Percentiles rank a stretch among this genome's conserved stretches.
phyloP scores from a whole-genome alignment of 805 yeast species.

The Hanseniaspora hatyaiensis region DNA sequence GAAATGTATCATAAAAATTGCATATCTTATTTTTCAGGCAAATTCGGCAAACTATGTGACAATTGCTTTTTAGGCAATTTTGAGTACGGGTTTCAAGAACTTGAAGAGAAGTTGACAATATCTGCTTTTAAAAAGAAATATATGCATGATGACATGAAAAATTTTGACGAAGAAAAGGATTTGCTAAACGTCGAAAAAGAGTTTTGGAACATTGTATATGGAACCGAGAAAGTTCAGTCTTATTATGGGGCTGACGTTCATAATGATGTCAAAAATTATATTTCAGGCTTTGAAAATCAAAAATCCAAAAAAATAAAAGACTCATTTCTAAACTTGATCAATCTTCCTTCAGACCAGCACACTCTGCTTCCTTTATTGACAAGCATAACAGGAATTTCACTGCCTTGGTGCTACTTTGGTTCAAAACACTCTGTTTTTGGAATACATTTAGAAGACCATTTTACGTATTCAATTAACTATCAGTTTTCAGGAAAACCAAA shows the following conservation, averaged over 20 bases:
- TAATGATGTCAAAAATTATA: constrained; percentile 25
- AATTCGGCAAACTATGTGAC: constrained; percentile 61
- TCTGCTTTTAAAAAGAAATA: constrained; percentile 50
- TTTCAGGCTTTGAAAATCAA: constrained; percentile 47
- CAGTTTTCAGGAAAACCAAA: constrained; percentile 84
- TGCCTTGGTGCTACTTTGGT: constrained; percentile 91
- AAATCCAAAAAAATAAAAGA: constrained; percentile 30
- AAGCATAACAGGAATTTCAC: constrained; percentile 81
- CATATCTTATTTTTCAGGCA: constrained; percentile 1
- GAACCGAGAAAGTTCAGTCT: constrained; percentile 43
- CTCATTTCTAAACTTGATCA: constrained; percentile 68
- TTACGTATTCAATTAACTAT: constrained; percentile 79
- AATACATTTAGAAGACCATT: constrained; percentile 95
- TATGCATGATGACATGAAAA: constrained; percentile 34
- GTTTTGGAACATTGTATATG: constrained; percentile 52
- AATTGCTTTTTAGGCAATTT: constrained; percentile 78
- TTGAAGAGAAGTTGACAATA: constrained; percentile 43
- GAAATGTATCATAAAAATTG: constrained; percentile 14
- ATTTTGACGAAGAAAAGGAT: constrained; percentile 30
- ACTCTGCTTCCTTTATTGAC: constrained; percentile 58
- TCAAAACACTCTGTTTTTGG: constrained; percentile 84
- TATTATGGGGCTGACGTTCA: constrained; percentile 82
- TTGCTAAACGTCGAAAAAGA: constrained; percentile 43
- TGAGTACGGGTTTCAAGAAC: constrained; percentile 76
- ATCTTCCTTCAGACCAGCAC: constrained; percentile 56